These are phyloP conservation scores for Cicer chorassanicum DNA, from an alignment of 306 rosid species.

Conservation along the genomic window DNA sequence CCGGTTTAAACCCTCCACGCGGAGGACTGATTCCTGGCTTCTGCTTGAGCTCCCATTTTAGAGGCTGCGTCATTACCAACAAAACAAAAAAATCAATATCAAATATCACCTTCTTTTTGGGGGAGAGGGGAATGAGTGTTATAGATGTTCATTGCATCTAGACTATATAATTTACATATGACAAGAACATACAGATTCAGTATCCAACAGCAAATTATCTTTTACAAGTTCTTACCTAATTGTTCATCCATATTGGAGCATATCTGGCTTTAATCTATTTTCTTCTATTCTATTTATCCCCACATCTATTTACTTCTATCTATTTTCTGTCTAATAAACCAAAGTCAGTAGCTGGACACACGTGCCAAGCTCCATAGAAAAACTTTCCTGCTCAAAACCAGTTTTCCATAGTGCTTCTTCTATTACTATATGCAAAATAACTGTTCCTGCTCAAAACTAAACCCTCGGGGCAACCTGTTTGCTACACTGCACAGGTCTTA, in stretches of 20 bases:
- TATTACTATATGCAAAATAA: too few relatives aligned
- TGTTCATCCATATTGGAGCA: constrained; percentile 5
- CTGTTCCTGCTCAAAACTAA: too few relatives aligned
- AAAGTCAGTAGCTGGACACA: too few relatives aligned
- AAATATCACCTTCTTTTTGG: not conserved
- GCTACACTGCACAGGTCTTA: too few relatives aligned
- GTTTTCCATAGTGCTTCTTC: too few relatives aligned
- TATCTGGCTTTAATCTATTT: not conserved
- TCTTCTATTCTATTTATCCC: too few relatives aligned
- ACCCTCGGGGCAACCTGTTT: too few relatives aligned
- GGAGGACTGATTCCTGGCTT: constrained; percentile 99
- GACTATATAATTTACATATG: constrained; percentile 17
- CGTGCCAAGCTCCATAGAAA: too few relatives aligned
- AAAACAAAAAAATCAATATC: constrained; percentile 34
- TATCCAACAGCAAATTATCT: constrained; percentile 3
- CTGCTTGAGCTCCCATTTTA: constrained; percentile 99
- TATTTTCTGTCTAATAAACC: too few relatives aligned
- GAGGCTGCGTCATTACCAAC: constrained; percentile 67
- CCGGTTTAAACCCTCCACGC: constrained; percentile 90
- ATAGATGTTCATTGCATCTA: constrained; percentile 28
- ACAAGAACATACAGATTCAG: not conserved
- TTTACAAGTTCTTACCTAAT: not conserved
- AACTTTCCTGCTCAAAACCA: too few relatives aligned
- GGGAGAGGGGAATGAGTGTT: not conserved
- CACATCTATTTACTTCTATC: too few relatives aligned